Percentiles rank a stretch among this genome's conserved stretches.
Evolutionary conservation across 2,329 filamentous ascomycete species (phyloP).

Genomic region (Dendryphion nanum): DNA sequence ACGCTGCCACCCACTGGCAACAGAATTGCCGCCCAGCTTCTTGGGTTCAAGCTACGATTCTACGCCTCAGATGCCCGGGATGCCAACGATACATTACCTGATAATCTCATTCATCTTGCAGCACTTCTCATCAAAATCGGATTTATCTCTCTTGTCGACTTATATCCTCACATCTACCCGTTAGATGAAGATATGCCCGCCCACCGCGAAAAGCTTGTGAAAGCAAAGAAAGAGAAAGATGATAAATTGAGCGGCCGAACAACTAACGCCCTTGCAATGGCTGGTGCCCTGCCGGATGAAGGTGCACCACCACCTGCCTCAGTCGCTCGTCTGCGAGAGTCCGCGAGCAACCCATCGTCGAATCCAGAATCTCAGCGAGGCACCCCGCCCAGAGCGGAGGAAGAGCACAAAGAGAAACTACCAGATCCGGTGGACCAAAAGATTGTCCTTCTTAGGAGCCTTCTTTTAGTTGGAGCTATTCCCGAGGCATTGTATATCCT

Average conservation of each 20-base stretch:
- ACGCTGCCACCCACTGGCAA: constrained; percentile 85
- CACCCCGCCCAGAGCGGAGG: constrained; percentile 42
- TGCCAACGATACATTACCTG: constrained; percentile 74
- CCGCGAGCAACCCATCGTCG: constrained; percentile 48
- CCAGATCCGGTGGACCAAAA: constrained; percentile 87
- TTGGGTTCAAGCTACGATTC: constrained; percentile 96
- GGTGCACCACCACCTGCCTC: constrained; percentile 54
- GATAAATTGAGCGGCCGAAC: constrained; percentile 64
- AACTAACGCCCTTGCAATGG: constrained; percentile 82
- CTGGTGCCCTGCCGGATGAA: constrained; percentile 84
- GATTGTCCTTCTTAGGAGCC: constrained; percentile 74
- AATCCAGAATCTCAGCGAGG: constrained; percentile 47
- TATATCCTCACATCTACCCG: constrained; percentile 91
- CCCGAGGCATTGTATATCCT: constrained; percentile 92
- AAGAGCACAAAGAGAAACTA: constrained; percentile 49
- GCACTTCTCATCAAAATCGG: constrained; percentile 95
- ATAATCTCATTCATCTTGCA: constrained; percentile 88
- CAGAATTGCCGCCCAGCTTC: constrained; percentile 84
- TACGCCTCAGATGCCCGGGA: constrained; percentile 81
- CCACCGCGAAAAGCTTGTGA: constrained; percentile 66
- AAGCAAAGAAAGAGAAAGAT: constrained; percentile 69
- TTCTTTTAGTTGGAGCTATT: constrained; percentile 87
- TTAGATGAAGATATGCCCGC: constrained; percentile 78
- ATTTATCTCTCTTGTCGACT: constrained; percentile 86
- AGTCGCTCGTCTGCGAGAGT: constrained; percentile 50